These are phyloP conservation scores for Halenospora varia DNA, from an alignment of 495 filamentous ascomycete species.

Conservation along the genomic window DNA sequence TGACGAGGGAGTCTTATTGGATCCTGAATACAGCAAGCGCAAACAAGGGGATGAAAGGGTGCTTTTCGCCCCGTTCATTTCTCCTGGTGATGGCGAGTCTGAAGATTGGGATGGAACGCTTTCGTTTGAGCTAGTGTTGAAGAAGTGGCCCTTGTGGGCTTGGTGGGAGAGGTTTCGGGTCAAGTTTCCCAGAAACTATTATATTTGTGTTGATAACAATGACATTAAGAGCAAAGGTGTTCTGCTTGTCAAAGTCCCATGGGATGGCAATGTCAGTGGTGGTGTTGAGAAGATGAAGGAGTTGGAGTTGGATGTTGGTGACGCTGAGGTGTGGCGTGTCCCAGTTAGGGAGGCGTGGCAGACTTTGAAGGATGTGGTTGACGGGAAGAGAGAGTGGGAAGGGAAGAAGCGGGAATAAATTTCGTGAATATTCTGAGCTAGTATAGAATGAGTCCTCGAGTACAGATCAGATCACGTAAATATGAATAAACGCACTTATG, in stretches of 20 bases:
- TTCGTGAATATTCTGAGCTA: conserved; percentile 12
- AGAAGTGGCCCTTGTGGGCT: background rate
- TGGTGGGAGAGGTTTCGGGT: background rate
- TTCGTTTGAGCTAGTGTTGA: background rate
- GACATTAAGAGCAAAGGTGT: background rate
- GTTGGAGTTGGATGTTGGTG: background rate
- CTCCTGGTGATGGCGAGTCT: too few relatives aligned
- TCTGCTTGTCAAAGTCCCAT: background rate
- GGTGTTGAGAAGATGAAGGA: background rate
- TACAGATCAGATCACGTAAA: too few relatives aligned
- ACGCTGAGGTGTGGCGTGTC: background rate
- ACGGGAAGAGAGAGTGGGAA: background rate
- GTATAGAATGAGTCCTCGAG: too few relatives aligned
- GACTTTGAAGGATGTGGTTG: background rate
- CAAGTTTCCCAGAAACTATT: background rate
- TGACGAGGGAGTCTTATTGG: background rate
- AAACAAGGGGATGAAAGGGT: background rate
- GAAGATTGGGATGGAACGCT: background rate
- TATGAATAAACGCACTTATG: too few relatives aligned
- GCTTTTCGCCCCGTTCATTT: background rate
- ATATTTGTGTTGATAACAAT: background rate
- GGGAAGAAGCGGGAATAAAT: background rate
- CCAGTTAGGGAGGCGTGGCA: background rate
- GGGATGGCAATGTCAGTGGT: background rate
- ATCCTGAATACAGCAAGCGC: background rate